A percentile compares a stretch with the other conserved stretches of the same genome.
These are phyloP conservation scores for Populus deltoides DNA, from an alignment of 345 rosid species.

Conservation along the genomic window DNA sequence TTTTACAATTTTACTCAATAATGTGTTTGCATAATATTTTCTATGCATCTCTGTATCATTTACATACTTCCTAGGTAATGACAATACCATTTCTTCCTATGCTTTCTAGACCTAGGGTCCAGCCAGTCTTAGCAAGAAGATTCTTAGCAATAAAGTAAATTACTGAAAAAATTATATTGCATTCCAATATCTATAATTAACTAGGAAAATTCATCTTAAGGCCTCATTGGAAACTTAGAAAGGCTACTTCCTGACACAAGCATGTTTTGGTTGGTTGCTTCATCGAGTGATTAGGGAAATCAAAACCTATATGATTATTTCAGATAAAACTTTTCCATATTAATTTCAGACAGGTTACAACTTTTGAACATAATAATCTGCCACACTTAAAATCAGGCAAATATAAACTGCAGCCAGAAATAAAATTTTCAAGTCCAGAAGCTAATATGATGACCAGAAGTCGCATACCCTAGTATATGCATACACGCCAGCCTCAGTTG, in stretches of 20 bases:
- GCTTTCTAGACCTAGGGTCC: background rate
- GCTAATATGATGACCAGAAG: constrained; percentile 2
- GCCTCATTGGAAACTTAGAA: background rate
- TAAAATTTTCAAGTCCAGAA: background rate
- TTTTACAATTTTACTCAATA: background rate
- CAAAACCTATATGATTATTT: background rate
- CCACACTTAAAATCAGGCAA: background rate
- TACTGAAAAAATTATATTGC: background rate
- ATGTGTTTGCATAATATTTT: background rate
- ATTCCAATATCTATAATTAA: background rate
- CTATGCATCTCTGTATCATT: background rate
- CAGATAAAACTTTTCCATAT: background rate
- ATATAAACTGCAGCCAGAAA: background rate
- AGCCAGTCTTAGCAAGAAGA: background rate
- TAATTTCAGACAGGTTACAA: background rate
- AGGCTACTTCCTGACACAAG: background rate
- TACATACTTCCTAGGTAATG: background rate
- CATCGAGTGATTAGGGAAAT: background rate
- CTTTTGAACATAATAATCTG: background rate
- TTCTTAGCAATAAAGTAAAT: background rate
- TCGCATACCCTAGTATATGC: constrained; percentile 79
- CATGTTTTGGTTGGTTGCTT: background rate
- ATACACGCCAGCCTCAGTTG: constrained; percentile 90
- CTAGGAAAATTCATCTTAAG: background rate
- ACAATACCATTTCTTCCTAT: background rate